Evolutionary conservation across 768 basidiomycete genomes (phyloP), one percentile per base, ranked within the genome.

Genomic region (Auricularia heimuer): DNA sequence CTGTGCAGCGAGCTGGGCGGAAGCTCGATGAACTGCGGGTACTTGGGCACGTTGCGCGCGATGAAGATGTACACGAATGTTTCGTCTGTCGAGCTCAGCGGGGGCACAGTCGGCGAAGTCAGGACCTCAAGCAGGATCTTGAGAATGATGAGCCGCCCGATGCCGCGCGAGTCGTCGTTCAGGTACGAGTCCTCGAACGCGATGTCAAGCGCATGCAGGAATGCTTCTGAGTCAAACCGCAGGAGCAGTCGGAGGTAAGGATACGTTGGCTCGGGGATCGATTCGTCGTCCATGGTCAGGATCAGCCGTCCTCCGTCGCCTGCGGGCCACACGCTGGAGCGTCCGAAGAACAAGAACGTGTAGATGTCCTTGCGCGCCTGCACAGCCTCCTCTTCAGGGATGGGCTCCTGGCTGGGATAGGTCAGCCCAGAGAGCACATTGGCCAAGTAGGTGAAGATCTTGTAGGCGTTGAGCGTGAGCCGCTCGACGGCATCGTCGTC

Each of bases 41-140:
- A 99, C 76, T 98, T 98, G 0, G 97, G 93, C 11, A 97, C 85
- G 74, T 98, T 99, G 65, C 95, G 88, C 3, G 97, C 92, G 65
- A 98, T 83, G 75, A 99, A 99, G 67, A 99, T 98, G 71, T 95
- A 86, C 62, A 96, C 81, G 74, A 99, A 91, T 3, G 91, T 94
- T 65, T 78, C 76, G 72, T 92, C 93, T 47, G 81, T 75, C 35
- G 83, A 74, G 0, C 84, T 76, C 34, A 94, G 75, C 61, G 80
- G 79, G 18, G 35, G 21, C 29, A 76, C 77, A 2, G 82, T 79
- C 62, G 77, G 72, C 4, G 84, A 78, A 35, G 66, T 21, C 4
- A 88, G 69, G 42, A 95, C 86, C 71, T 98, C 94, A 65, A 94
- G 81, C 42, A 98, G 78, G 64, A 93, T 87, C 69, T 88, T 88